Evolutionary conservation across 352 stramenopile genomes (phyloP).

Genomic region (Pythium monospermum): DNA sequence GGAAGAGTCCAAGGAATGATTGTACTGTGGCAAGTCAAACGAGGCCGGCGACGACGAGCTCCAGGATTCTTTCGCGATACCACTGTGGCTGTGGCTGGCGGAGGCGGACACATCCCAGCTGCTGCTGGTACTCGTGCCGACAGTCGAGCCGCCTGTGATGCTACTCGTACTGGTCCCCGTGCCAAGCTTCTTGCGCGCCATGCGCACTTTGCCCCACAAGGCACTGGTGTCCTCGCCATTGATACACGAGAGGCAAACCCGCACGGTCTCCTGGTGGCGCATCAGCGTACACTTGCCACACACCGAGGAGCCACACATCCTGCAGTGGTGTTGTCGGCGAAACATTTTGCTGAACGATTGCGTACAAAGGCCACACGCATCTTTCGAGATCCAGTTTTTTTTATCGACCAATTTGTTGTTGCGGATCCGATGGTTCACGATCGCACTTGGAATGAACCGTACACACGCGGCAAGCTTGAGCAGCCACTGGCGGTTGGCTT

Average conservation of each 20-base stretch:
- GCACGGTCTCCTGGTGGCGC: conserved; percentile 37
- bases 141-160: conserved; percentile 7
- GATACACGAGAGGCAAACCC: conserved; percentile 66
- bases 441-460: conserved; percentile 51
- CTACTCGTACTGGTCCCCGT: conserved; percentile 11
- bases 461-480: conserved; percentile 50
- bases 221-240: conserved; percentile 49
- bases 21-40: background rate
- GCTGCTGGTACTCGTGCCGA: background rate
- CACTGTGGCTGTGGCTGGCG: conserved; percentile 10
- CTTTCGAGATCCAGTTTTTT: conserved; percentile 42
- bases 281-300: conserved; percentile 75
- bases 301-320: conserved; percentile 62
- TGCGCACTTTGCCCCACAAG: conserved; percentile 30
- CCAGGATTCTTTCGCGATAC: conserved; percentile 27
- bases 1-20: background rate
- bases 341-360: conserved; percentile 63
- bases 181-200: conserved; percentile 36
- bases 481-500: conserved; percentile 34
- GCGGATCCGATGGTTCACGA: conserved; percentile 71
- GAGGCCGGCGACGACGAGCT: conserved; percentile 13
- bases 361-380: conserved; percentile 63
- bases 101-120: conserved; percentile 6
- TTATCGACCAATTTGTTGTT: conserved; percentile 59
- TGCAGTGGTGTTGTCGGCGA: conserved; percentile 70